Evolutionary conservation across 2,329 filamentous ascomycete species (phyloP).

Genomic region (Colletotrichum sp.): DNA sequence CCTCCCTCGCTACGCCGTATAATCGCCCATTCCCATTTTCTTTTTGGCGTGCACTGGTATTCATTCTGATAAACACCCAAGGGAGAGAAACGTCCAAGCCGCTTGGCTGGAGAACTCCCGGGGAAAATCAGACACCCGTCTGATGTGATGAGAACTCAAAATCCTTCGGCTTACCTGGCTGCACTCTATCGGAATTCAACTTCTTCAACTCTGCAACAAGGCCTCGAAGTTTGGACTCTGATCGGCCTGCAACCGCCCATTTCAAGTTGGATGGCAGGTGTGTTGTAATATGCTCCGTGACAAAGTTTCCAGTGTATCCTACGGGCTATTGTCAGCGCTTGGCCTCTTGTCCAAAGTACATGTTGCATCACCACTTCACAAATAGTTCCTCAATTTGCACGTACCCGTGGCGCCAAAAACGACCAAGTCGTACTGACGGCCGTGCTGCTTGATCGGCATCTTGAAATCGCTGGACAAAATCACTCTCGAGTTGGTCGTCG

Average conservation of each 20-base stretch:
- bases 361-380: background rate
- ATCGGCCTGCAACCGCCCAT: constrained; percentile 89
- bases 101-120: background rate
- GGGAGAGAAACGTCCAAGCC: background rate
- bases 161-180: constrained; percentile 62
- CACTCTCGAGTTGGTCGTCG: background rate
- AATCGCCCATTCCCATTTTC: background rate
- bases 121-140: background rate
- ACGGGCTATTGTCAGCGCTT: constrained; percentile 23
- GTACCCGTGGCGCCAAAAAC: constrained; percentile 63
- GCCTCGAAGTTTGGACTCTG: constrained; percentile 72
- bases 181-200: constrained; percentile 70
- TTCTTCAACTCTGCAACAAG: constrained; percentile 70
- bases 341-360: background rate
- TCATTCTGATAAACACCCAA: background rate
- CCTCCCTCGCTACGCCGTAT: background rate
- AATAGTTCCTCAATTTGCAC: constrained; percentile 6
- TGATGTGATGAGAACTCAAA: background rate
- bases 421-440: constrained; percentile 60
- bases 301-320: constrained; percentile 83
- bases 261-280: constrained; percentile 76
- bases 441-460: constrained; percentile 55
- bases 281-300: constrained; percentile 75
- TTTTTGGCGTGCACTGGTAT: background rate
- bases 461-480: background rate